Base-by-base conservation (phyloP, 129 eudicot species). In the Helianthus annuus region DNA sequence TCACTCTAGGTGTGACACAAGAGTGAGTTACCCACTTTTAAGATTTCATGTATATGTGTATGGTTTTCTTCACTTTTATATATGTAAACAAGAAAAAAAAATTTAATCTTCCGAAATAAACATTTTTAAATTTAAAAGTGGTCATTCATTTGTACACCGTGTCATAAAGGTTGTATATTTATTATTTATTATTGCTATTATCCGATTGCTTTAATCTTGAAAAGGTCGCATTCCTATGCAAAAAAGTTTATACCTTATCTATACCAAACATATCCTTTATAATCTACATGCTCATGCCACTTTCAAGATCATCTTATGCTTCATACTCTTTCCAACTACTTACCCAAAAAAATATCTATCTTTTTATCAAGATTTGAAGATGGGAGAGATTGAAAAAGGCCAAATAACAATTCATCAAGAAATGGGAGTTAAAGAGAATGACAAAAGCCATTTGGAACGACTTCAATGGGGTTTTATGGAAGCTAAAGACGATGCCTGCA, bases 401-500 rank as follows among this genome's bases (percentile, higher is more conserved):
- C 64, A 70, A 64, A 69, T 42, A 27, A 40, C 29, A 27, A 40
- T 32, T 32, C 36, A 32, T 70, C 72, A 78, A 53, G 72, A 78
- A 70, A 54, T 51, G 72, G 59, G 56, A 22, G 39, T 69, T 40
- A 48, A 68, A 4, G 64, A 68, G 12, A 52, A 60, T 66, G 70
- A 74, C 69, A 42, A 38, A 2, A 13, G 3, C 68, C 24, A 32
- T 32, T 32, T 32, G 36, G 36, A 3, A 32, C 36, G 36, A 32
- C 36, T 67, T 55, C 74, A 71, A 29, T 83, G 91, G 83, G 82
- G 48, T 69, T 53, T 81, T 16, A 68, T 78, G 71, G 83, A 84
- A 71, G 49, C 82, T 73, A 81, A 74, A 73, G 65, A 68, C 11
- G 68, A 62, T 63, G 67, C 48, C 32, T 56, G 49, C 39, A 66